Conservation (phyloP, 177 flowering plant species). For the Vitis hybrid region DNA sequence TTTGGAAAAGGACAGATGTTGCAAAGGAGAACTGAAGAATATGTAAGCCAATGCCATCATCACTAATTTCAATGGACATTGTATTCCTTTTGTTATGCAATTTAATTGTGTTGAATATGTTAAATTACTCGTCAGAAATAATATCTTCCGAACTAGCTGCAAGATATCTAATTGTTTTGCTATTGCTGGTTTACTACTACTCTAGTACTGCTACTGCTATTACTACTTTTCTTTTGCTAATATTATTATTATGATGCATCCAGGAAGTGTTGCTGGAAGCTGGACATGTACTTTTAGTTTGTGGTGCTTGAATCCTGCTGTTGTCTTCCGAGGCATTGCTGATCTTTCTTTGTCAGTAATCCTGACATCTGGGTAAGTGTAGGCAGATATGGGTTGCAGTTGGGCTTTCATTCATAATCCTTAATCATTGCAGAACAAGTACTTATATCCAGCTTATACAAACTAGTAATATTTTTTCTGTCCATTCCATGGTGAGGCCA, state of each 20-base stretch:
- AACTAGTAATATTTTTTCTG: background rate
- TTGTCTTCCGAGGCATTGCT: constrained; percentile 82
- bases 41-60: too few species aligned
- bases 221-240: background rate
- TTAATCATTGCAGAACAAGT: background rate
- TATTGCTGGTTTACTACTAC: background rate
- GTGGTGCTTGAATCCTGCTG: constrained; percentile 97
- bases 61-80: too few species aligned
- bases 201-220: background rate
- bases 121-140: too few species aligned
- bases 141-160: too few species aligned
- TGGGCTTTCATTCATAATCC: background rate
- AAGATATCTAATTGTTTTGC: background rate
- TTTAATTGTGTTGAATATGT: too few species aligned
- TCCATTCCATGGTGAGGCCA: constrained; percentile 1
- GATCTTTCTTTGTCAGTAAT: constrained; percentile 76
- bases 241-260: constrained; percentile 17
- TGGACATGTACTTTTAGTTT: constrained; percentile 69
- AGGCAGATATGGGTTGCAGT: background rate
- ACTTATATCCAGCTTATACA: background rate
- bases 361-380: constrained; percentile 89
- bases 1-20: too few species aligned
- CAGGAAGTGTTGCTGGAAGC: constrained; percentile 43
- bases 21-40: too few species aligned
- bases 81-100: too few species aligned